Base-by-base conservation (phyloP, 2,329 filamentous ascomycete genomes). In the Fusarium humuli region DNA sequence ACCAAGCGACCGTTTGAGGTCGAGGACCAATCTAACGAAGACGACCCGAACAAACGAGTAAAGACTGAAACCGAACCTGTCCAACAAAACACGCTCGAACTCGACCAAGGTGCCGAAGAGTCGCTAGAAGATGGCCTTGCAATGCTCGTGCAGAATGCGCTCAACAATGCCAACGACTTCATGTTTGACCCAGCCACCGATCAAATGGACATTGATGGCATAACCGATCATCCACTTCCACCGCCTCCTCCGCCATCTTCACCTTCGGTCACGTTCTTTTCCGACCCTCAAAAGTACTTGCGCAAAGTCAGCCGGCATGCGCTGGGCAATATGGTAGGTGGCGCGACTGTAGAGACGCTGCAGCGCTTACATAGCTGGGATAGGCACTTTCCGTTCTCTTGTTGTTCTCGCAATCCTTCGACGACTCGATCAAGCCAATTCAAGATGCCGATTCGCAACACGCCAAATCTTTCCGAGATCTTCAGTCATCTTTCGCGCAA, bases 241-340 rank as follows among this genome's bases (percentile, higher is more conserved):
- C 73, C 71, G 8, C 65, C 76, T 11, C 72, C 71, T 16, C 65
- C 76, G 2, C 73, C 74, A 18, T 65, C 76, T 10, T 71, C 71
- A 14, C 66, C 76, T 6, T 73, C 74, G 27, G 65, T 77, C 12
- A 72, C 75, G 3, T 82, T 83, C 59, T 70, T 77, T 18, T 73
- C 75, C 29, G 80, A 82, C 30, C 81, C 81, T 23, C 67, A 77
- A 29, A 79, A 79, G 58, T 81, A 79, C 65, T 74, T 82, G 63
- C 80, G 79, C 65, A 76, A 77, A 42, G 77, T 77, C 57, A 82
- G 78, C 56, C 63, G 80, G 27, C 76, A 81, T 70, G 77, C 81
- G 72, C 78, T 83, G 29, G 80, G 80, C 13, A 82, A 81, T 67
- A 67, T 82, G 70, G 82, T 83, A 77, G 65, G 81, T 59, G 44